Evolutionary conservation across 2,329 filamentous ascomycete species (phyloP).

Genomic region (Colletotrichum sidae): DNA sequence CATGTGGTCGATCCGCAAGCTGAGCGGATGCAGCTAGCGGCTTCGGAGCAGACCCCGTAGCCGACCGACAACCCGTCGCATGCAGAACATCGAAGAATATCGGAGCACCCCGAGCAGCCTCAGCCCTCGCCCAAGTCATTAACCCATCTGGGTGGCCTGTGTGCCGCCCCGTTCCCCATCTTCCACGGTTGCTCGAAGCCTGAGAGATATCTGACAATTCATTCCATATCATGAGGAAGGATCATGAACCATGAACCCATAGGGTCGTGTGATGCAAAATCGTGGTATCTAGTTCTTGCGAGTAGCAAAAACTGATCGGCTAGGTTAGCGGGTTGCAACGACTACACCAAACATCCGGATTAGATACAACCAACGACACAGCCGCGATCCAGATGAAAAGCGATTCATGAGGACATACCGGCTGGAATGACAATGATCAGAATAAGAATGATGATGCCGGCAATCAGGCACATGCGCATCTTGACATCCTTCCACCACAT

Average conservation of each 20-base stretch:
- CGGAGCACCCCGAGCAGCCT: constrained; percentile 46
- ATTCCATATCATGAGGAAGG: constrained; percentile 37
- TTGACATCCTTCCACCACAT: constrained; percentile 99
- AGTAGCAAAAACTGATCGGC: constrained; percentile 54
- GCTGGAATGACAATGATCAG: constrained; percentile 94
- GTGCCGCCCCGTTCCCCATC: constrained; percentile 25
- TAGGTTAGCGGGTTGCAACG: constrained; percentile 49
- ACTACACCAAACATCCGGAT: constrained; percentile 42
- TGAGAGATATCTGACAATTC: constrained; percentile 36
- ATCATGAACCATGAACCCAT: constrained; percentile 39
- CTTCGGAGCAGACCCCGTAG: constrained; percentile 18
- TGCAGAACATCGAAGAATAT: constrained; percentile 34
- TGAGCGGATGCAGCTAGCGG: constrained; percentile 25
- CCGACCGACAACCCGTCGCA: constrained; percentile 15
- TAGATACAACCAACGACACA: constrained; percentile 17
- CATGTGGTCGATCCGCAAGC: constrained; percentile 40
- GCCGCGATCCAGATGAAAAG: constrained; percentile 36
- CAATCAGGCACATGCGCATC: constrained; percentile 97
- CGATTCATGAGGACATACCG: constrained; percentile 67
- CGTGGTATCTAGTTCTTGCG: constrained; percentile 47
- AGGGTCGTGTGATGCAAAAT: constrained; percentile 40
- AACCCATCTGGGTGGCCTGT: constrained; percentile 30
- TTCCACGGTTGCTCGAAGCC: constrained; percentile 36
- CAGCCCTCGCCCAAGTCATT: constrained; percentile 41
- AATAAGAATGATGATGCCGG: constrained; percentile 90